phyloP scores from a whole-genome alignment of 2,329 filamentous ascomycete genomes.

The Diplocarpon mali region DNA sequence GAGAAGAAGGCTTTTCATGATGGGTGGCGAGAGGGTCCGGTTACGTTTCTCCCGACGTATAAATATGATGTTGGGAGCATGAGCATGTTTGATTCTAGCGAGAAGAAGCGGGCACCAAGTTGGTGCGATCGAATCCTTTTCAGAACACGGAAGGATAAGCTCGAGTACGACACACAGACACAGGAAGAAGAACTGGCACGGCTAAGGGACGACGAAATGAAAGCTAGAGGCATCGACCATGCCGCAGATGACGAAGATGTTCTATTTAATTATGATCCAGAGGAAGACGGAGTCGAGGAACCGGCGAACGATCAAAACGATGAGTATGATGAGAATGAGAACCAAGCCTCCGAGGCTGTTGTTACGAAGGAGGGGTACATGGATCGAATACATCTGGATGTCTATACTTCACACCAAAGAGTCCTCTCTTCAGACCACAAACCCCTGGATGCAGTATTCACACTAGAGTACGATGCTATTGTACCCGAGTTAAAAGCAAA shows the following conservation, averaged over 20 bases:
- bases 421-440: conserved; percentile 94
- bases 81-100: conserved; percentile 85
- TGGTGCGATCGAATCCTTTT: conserved; percentile 96
- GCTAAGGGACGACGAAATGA: conserved; percentile 76
- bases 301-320: conserved; percentile 32
- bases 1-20: conserved; percentile 75
- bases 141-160: conserved; percentile 60
- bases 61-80: conserved; percentile 97
- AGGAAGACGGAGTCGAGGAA: conserved; percentile 55
- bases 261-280: conserved; percentile 83
- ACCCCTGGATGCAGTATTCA: conserved; percentile 74
- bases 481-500: conserved; percentile 74
- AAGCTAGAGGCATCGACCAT: conserved; percentile 62
- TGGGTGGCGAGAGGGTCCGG: conserved; percentile 81
- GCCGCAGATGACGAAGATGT: conserved; percentile 69
- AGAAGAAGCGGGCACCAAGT: conserved; percentile 84
- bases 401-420: conserved; percentile 81
- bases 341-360: conserved; percentile 32
- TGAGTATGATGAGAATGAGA: conserved; percentile 38
- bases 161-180: conserved; percentile 51
- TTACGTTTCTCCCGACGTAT: conserved; percentile 87
- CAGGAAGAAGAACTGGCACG: conserved; percentile 55
- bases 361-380: conserved; percentile 46
- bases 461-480: conserved; percentile 74
- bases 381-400: conserved; percentile 44